Evolutionary conservation across 2,329 filamentous ascomycete genomes (phyloP).

Genomic region (Nothophoma quercina): DNA sequence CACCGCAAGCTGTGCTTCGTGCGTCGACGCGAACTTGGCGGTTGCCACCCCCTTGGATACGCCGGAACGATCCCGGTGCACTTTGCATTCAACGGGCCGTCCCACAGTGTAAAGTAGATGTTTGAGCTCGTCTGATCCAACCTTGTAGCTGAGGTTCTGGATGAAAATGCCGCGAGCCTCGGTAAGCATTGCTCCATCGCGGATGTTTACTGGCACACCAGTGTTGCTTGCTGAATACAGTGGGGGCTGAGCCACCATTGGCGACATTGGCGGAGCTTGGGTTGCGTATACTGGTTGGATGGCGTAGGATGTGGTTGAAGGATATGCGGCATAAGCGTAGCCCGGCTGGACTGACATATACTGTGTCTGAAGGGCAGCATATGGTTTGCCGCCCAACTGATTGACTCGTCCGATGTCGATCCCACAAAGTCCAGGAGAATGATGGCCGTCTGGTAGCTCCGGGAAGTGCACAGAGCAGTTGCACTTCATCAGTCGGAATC

Average conservation of each 20-base stretch:
- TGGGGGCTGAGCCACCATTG: conserved; percentile 19
- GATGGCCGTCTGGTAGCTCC: conserved; percentile 31
- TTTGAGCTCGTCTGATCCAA: conserved; percentile 35
- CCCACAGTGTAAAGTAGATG: conserved; percentile 37
- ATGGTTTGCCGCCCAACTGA: conserved; percentile 23
- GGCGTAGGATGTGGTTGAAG: conserved; percentile 28
- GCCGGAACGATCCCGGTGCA: conserved; percentile 37
- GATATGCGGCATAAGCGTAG: conserved; percentile 37
- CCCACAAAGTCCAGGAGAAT: conserved; percentile 40
- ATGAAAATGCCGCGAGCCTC: conserved; percentile 50
- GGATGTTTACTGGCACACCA: conserved; percentile 49
- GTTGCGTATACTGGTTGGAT: conserved; percentile 27
- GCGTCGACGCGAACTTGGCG: conserved; percentile 40
- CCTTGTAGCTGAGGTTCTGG: conserved; percentile 39
- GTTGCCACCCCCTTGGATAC: conserved; percentile 45
- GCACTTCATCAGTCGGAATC: conserved; percentile 42
- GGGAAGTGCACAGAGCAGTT: conserved; percentile 44
- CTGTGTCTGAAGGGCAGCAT: conserved; percentile 19
- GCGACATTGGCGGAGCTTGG: conserved; percentile 24
- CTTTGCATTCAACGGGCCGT: conserved; percentile 32
- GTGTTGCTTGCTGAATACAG: conserved; percentile 41
- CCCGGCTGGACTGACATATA: conserved; percentile 26
- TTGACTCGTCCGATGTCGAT: conserved; percentile 41
- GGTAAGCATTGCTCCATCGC: conserved; percentile 45
- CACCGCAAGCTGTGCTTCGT: conserved; percentile 42